phyloP scores from a whole-genome alignment of 2,329 filamentous ascomycete genomes.

The Hypomyces perniciosus region DNA sequence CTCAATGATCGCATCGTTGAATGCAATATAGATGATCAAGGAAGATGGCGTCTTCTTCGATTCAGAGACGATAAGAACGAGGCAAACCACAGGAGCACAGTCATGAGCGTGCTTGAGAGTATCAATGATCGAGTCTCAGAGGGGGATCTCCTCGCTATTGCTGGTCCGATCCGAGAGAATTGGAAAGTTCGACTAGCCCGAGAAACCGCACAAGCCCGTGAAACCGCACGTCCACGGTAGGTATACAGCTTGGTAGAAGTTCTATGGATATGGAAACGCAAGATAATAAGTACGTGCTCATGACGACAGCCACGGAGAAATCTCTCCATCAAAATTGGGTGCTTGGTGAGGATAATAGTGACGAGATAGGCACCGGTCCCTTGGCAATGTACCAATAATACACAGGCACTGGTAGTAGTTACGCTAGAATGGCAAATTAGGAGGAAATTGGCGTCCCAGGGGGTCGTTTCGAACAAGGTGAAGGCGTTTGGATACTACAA shows the following conservation, averaged over 20 bases:
- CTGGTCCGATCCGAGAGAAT: conserved; percentile 65
- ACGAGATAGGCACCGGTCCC: too few species aligned
- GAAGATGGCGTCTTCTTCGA: conserved; percentile 78
- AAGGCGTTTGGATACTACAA: conserved; percentile 7
- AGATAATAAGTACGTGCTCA: too few species aligned
- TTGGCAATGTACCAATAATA: background rate
- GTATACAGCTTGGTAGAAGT: too few species aligned
- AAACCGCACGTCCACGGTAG: too few species aligned
- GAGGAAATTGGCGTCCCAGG: conserved; percentile 2
- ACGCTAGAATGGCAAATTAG: background rate
- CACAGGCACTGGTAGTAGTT: background rate
- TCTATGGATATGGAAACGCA: too few species aligned
- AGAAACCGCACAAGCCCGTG: conserved; percentile 17
- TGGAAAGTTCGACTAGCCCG: conserved; percentile 63
- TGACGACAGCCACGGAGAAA: too few species aligned
- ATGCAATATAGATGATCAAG: conserved; percentile 71
- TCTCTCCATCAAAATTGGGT: too few species aligned
- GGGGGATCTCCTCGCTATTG: conserved; percentile 67
- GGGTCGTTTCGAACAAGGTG: background rate
- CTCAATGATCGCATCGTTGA: conserved; percentile 87
- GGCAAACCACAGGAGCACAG: conserved; percentile 81
- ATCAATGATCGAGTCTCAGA: conserved; percentile 82
- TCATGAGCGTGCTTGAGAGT: conserved; percentile 81
- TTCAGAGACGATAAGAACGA: conserved; percentile 91
- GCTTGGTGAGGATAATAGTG: too few species aligned